These are phyloP conservation scores for Mucor velutinosus DNA, from an alignment of 371 early-diverging fungal species.

Conservation along the genomic window DNA sequence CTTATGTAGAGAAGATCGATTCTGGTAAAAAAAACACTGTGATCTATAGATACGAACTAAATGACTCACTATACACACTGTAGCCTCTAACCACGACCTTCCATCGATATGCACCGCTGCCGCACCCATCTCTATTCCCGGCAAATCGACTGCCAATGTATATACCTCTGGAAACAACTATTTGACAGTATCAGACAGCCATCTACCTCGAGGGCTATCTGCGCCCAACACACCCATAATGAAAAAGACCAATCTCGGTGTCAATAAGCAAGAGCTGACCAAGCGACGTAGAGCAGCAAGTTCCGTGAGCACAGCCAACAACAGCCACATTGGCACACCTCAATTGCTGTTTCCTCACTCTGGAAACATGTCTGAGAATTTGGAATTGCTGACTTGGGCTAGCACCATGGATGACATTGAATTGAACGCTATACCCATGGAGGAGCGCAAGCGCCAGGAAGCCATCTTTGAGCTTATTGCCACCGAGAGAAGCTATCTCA, in stretches of 20 bases:
- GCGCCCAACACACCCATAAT: conserved; percentile 49
- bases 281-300: conserved; percentile 50
- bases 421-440: conserved; percentile 34
- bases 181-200: conserved; percentile 16
- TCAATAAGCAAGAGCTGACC: conserved; percentile 30
- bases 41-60: background rate
- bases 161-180: conserved; percentile 1
- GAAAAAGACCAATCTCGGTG: conserved; percentile 37
- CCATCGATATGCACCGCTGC: background rate
- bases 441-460: conserved; percentile 85
- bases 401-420: conserved; percentile 48
- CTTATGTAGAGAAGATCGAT: conserved; percentile 40
- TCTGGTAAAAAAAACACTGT: conserved; percentile 23
- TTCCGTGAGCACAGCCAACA: conserved; percentile 33
- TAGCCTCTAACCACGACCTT: background rate
- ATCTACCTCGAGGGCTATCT: conserved; percentile 28
- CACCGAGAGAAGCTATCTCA: conserved; percentile 83
- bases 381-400: conserved; percentile 43
- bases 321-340: conserved; percentile 15
- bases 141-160: background rate
- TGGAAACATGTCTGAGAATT: conserved; percentile 24
- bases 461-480: conserved; percentile 86
- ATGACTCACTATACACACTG: background rate
- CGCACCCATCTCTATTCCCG: conserved; percentile 8
- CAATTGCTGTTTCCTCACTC: conserved; percentile 13